Conservation (phyloP, 2,329 filamentous ascomycete genomes). For the Trichophyton simii region DNA sequence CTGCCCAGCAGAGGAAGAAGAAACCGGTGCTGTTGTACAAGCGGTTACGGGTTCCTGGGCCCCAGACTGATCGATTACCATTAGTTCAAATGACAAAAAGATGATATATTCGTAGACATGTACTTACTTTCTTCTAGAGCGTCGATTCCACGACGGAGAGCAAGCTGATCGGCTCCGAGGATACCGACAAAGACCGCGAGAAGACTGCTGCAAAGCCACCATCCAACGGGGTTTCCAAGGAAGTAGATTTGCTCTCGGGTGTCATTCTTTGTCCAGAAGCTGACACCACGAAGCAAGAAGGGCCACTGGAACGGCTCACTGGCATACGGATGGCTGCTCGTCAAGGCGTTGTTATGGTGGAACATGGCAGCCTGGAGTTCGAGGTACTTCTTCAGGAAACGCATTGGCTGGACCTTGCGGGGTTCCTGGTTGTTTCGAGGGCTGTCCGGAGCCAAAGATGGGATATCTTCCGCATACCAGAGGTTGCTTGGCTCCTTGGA, state of each 20-base stretch:
- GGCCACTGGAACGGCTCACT: conserved; percentile 96
- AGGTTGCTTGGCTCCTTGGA: conserved; percentile 77
- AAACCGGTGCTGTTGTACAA: conserved; percentile 98
- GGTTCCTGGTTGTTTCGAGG: conserved; percentile 62
- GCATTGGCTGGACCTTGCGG: conserved; percentile 66
- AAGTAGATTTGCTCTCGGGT: conserved; percentile 98
- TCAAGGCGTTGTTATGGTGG: conserved; percentile 96
- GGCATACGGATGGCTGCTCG: conserved; percentile 90
- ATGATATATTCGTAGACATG: neutral
- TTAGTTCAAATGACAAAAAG: neutral
- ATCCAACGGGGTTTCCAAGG: conserved; percentile 88
- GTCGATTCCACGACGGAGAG: conserved; percentile 81
- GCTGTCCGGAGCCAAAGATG: conserved; percentile 60
- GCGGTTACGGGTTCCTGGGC: conserved; percentile 69
- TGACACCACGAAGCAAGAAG: conserved; percentile 90
- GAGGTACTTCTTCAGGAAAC: conserved; percentile 89
- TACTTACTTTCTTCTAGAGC: conserved; percentile 82
- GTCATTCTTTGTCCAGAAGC: conserved; percentile 97
- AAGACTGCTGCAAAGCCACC: conserved; percentile 90
- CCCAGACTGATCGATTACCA: conserved; percentile 27
- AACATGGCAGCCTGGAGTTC: conserved; percentile 98
- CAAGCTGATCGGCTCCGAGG: conserved; percentile 82
- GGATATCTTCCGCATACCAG: conserved; percentile 86
- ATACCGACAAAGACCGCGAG: conserved; percentile 90
- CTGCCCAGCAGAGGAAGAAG: conserved; percentile 96